Evolutionary conservation across 2,329 filamentous ascomycete species (phyloP), one percentile per base, ranked within the genome.

Genomic region (Clonostachys rhizophaga): DNA sequence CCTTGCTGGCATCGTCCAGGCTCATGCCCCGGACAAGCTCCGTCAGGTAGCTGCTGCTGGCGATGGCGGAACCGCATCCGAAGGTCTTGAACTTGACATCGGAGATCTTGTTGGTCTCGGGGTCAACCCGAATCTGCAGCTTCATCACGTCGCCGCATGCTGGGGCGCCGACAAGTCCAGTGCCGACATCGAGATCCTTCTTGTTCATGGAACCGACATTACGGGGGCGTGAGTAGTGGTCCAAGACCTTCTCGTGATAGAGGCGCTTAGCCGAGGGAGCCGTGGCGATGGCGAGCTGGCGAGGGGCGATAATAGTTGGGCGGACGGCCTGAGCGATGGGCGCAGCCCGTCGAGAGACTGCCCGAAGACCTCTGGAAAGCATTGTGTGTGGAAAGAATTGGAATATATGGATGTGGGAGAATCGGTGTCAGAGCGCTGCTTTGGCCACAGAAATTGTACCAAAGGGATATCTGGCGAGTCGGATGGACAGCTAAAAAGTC

Each of bases 61-160:
- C 94, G 69, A 99, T 99, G 54, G 94, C 94, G 33, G 86, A 91
- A 47, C 91, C 91, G 66, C 91, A 96, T 45, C 91, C 91, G 64
- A 96, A 96, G 0, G 91, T 96, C 84, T 96, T 96, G 82, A 96
- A 96, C 72, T 95, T 94, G 65, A 95, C 91, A 59, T 96, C 92
- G 58, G 84, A 85, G 65, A 96, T 96, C 57, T 84, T 92, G 67
- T 94, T 89, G 60, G 84, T 89, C 58, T 86, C 78, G 54, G 89
- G 88, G 70, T 96, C 91, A 59, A 96, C 91, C 49, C 89, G 86
- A 70, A 94, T 95, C 62, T 71, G 64, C 7, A 67, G 57, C 74
- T 94, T 94, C 87, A 95, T 95, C 54, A 95, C 89, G 67, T 95
- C 90, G 68, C 89, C 89, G 63, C 89, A 95, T 41, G 89, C 89